Percentiles rank a stretch among this genome's conserved stretches.
Conservation (phyloP, 176 grass and related monocot species). For the Leersia perrieri region DNA sequence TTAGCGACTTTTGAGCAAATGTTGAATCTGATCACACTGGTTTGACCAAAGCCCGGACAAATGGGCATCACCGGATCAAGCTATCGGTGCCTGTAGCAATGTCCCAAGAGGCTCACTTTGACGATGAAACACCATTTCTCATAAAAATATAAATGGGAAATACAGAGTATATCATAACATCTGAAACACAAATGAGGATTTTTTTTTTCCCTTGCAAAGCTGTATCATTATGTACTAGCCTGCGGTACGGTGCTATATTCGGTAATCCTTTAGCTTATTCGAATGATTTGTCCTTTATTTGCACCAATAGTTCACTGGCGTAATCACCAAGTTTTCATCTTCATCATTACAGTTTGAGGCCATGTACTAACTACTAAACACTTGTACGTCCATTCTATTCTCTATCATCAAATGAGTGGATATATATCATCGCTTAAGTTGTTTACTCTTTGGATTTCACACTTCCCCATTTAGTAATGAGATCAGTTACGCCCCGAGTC, state of each 20-base stretch:
- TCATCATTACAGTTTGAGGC: conserved; percentile 3
- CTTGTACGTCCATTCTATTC: background rate
- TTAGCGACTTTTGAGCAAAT: too few species aligned
- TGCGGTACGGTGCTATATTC: background rate
- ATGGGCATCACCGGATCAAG: background rate
- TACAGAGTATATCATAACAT: background rate
- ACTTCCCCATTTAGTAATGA: background rate
- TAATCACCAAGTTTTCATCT: conserved; percentile 14
- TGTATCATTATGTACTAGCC: background rate
- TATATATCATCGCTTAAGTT: background rate
- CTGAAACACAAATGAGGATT: background rate
- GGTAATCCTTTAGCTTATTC: background rate
- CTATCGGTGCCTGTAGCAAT: background rate
- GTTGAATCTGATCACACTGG: background rate
- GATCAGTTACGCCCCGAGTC: background rate
- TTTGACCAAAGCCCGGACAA: background rate
- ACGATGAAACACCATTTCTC: background rate
- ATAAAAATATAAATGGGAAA: background rate
- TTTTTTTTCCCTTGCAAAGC: background rate
- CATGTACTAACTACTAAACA: background rate
- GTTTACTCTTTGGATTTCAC: background rate
- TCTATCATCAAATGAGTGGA: background rate
- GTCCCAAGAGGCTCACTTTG: background rate
- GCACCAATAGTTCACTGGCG: conserved; percentile 30
- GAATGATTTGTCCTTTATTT: conserved; percentile 3